Conservation (phyloP, 2,329 filamentous ascomycete species). For the Curvularia verruculosa region DNA sequence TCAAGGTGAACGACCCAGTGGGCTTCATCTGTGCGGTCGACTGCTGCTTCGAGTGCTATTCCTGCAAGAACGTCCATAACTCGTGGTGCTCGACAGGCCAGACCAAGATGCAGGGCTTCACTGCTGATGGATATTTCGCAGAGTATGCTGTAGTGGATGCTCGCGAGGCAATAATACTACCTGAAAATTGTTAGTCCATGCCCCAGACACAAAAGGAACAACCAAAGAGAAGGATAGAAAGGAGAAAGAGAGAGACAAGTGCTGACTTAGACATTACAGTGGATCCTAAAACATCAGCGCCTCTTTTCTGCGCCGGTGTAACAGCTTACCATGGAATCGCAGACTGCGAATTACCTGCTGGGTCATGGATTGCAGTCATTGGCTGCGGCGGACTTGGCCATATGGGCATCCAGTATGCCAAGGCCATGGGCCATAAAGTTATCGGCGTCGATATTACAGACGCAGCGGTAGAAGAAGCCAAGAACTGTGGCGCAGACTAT, state of each 20-base stretch:
- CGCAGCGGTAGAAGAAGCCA: constrained; percentile 38
- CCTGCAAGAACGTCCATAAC: constrained; percentile 40
- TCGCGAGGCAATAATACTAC: constrained; percentile 36
- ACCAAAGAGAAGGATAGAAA: background rate
- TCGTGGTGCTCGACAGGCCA: constrained; percentile 37
- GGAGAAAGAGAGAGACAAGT: background rate
- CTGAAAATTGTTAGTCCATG: constrained; percentile 29
- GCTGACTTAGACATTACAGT: constrained; percentile 20
- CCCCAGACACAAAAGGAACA: background rate
- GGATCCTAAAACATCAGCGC: constrained; percentile 34
- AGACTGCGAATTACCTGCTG: constrained; percentile 35
- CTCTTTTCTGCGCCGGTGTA: constrained; percentile 42
- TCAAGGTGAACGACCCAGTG: constrained; percentile 41
- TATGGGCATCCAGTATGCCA: constrained; percentile 42
- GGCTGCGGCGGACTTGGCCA: constrained; percentile 44
- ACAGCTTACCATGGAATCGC: constrained; percentile 41
- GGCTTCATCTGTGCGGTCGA: constrained; percentile 43
- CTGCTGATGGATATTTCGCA: constrained; percentile 38
- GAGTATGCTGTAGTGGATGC: constrained; percentile 43
- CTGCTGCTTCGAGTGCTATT: constrained; percentile 42
- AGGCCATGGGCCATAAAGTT: constrained; percentile 43
- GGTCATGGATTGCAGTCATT: constrained; percentile 39
- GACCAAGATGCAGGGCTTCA: constrained; percentile 41
- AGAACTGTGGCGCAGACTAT: constrained; percentile 40
- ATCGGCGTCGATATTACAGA: constrained; percentile 41